Percentiles rank a stretch among this genome's conserved stretches.
Conservation (phyloP, 176 grass and related monocot species). For the Dactylis glomerata region DNA sequence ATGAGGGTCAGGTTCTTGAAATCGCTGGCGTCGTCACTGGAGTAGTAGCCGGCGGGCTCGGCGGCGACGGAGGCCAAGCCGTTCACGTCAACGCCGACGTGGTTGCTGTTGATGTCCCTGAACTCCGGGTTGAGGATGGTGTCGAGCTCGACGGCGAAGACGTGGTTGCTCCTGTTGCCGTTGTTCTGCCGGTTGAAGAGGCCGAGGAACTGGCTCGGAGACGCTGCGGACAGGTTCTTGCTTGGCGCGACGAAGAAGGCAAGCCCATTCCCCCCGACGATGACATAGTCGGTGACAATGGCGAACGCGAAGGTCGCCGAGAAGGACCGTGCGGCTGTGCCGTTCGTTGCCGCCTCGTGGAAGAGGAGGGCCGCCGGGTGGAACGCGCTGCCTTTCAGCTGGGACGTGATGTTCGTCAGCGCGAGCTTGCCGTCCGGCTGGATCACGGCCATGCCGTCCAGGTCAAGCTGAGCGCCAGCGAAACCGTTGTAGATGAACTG, state of each 20-base stretch:
- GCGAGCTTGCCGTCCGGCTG: too few species aligned
- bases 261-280: constrained; percentile 56
- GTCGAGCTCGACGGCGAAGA: constrained; percentile 70
- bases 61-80: constrained; percentile 22
- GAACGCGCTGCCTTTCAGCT: too few species aligned
- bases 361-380: too few species aligned
- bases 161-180: not conserved
- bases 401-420: too few species aligned
- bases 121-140: constrained; percentile 44
- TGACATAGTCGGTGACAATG: constrained; percentile 30
- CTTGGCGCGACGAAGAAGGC: constrained; percentile 29
- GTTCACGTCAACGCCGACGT: constrained; percentile 67
- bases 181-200: constrained; percentile 32
- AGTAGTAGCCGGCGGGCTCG: constrained; percentile 41
- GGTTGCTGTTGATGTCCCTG: constrained; percentile 48
- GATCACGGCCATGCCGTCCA: too few species aligned
- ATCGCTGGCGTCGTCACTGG: not conserved
- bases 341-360: too few species aligned
- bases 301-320: constrained; percentile 70
- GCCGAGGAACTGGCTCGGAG: constrained; percentile 50
- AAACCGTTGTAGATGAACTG: too few species aligned
- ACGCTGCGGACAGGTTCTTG: constrained; percentile 24
- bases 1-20: constrained; percentile 37
- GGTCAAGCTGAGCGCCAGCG: too few species aligned
- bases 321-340: constrained; percentile 45